Conservation (phyloP, 306 rosid genomes). For the Cucurbita ficifolia region DNA sequence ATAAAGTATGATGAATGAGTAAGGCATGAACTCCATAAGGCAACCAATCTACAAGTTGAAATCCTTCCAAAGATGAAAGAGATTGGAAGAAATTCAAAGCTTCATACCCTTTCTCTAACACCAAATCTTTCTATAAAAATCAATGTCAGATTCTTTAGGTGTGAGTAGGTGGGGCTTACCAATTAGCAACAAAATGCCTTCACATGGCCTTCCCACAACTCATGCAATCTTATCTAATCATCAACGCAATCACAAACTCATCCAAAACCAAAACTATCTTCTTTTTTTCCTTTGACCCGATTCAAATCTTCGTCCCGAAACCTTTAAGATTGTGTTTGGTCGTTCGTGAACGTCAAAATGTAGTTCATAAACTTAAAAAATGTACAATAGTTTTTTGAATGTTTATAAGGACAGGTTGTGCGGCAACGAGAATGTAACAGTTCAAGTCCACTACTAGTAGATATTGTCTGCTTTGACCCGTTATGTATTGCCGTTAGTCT, state of each 20-base stretch:
- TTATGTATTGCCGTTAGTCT: too few relatives aligned
- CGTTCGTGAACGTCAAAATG: too few relatives aligned
- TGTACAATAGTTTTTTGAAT: too few relatives aligned
- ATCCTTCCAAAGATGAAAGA: not conserved
- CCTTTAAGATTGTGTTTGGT: too few relatives aligned
- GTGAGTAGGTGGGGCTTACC: slow-evolving; percentile 8
- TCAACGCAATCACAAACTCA: not conserved
- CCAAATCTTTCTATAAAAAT: slow-evolving; percentile 4
- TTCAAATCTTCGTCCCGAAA: too few relatives aligned
- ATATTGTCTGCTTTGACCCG: too few relatives aligned
- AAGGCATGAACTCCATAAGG: not conserved
- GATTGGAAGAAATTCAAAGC: not conserved
- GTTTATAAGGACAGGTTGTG: too few relatives aligned
- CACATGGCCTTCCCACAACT: not conserved
- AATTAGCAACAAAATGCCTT: not conserved
- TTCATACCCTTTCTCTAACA: not conserved
- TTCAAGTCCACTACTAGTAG: too few relatives aligned
- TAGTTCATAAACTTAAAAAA: too few relatives aligned
- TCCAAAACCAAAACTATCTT: not conserved
- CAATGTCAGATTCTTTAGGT: slow-evolving; percentile 5
- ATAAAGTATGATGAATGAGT: not conserved
- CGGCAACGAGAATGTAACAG: too few relatives aligned
- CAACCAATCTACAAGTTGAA: not conserved
- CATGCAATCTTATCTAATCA: slow-evolving; percentile 4
- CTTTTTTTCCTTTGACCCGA: too few relatives aligned